These are phyloP conservation scores for Talaromyces thailandensis DNA, from an alignment of 495 filamentous ascomycete species.

Conservation along the genomic window DNA sequence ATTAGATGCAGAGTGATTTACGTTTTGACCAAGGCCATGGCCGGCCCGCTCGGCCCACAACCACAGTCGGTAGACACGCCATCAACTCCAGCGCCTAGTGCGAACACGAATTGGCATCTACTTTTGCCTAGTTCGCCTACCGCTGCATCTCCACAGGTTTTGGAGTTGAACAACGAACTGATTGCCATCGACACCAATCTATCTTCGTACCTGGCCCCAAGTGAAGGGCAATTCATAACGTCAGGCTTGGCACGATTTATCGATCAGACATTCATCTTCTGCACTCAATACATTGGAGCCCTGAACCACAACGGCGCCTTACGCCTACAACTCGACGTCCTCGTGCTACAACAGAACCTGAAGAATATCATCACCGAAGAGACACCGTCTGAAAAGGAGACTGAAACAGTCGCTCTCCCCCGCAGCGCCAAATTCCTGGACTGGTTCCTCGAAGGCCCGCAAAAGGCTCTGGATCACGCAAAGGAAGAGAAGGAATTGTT, in stretches of 20 bases:
- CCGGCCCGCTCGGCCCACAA: slow-evolving; percentile 31
- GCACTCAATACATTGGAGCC: slow-evolving; percentile 50
- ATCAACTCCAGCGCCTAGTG: slow-evolving; percentile 40
- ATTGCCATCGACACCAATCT: slow-evolving; percentile 77
- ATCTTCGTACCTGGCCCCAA: slow-evolving; percentile 52
- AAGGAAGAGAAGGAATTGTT: slow-evolving; percentile 44
- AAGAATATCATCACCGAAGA: slow-evolving; percentile 62
- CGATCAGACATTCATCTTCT: slow-evolving; percentile 59
- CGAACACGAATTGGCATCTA: slow-evolving; percentile 56
- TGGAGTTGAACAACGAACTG: slow-evolving; percentile 71
- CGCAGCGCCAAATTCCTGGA: slow-evolving; percentile 69
- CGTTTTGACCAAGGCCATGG: slow-evolving; percentile 41
- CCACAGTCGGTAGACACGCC: slow-evolving; percentile 26
- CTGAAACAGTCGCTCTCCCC: slow-evolving; percentile 55
- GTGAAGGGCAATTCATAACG: slow-evolving; percentile 60
- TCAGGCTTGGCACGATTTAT: slow-evolving; percentile 63
- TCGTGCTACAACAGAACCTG: slow-evolving; percentile 90
- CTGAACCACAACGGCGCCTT: slow-evolving; percentile 71
- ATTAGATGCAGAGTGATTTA: slow-evolving; percentile 75
- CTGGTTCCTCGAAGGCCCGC: slow-evolving; percentile 69
- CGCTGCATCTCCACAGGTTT: slow-evolving; percentile 69
- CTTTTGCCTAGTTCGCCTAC: slow-evolving; percentile 64
- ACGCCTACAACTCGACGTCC: slow-evolving; percentile 80
- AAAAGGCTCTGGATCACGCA: slow-evolving; percentile 55
- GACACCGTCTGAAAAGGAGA: slow-evolving; percentile 5